Evolutionary conservation across 2,329 filamentous ascomycete species (phyloP).

Genomic region (Lachnellula hyalina): DNA sequence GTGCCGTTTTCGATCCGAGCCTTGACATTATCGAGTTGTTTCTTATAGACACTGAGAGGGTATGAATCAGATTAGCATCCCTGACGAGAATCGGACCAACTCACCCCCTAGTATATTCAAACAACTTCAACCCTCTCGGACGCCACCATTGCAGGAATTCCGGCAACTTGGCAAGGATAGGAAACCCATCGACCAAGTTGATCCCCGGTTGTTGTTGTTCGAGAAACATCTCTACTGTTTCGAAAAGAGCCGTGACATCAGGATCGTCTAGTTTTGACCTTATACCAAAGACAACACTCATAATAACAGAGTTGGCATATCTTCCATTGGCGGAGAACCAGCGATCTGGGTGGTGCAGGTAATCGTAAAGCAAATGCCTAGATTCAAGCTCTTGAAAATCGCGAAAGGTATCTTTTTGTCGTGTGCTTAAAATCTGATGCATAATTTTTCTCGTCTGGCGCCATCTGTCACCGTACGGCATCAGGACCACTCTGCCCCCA

Average conservation of each 20-base stretch:
- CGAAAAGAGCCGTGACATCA: conserved; percentile 17
- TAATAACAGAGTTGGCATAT: conserved; percentile 28
- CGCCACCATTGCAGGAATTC: conserved; percentile 29
- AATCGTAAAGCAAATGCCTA: conserved; percentile 24
- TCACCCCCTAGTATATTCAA: conserved; percentile 16
- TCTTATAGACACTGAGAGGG: conserved; percentile 20
- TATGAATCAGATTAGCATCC: not conserved
- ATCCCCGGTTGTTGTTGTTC: conserved; percentile 27
- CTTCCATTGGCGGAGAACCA: conserved; percentile 26
- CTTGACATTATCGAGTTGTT: conserved; percentile 22
- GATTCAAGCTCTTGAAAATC: conserved; percentile 30
- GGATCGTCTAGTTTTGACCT: conserved; percentile 18
- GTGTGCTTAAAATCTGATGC: conserved; percentile 26
- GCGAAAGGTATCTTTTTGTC: conserved; percentile 11
- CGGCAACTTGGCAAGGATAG: conserved; percentile 29
- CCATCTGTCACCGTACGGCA: conserved; percentile 29
- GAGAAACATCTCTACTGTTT: conserved; percentile 24
- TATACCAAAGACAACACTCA: conserved; percentile 29
- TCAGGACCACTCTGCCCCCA: conserved; percentile 26
- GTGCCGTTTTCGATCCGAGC: conserved; percentile 22
- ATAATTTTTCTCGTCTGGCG: conserved; percentile 27
- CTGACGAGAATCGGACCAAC: not conserved
- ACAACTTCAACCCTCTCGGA: conserved; percentile 20
- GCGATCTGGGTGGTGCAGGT: conserved; percentile 20
- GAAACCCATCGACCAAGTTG: conserved; percentile 32